A percentile compares a stretch with the other conserved stretches of the same genome.
Conservation (phyloP, 768 basidiomycete genomes). For the Amanita exitialis region DNA sequence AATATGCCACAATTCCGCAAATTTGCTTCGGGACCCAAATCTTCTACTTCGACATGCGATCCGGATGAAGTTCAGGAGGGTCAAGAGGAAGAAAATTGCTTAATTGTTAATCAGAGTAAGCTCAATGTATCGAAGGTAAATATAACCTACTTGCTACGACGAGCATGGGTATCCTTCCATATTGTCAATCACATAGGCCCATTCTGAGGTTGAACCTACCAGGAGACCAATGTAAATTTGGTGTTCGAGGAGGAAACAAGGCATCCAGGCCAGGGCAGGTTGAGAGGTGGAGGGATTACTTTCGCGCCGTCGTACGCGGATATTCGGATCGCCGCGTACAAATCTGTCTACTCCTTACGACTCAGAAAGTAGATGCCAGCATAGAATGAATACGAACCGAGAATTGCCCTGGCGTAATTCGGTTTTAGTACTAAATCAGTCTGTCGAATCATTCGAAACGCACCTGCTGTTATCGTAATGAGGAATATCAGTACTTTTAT, state of each 20-base stretch:
- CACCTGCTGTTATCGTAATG: not conserved
- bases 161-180: not conserved
- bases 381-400: not conserved
- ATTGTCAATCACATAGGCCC: not conserved
- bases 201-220: not conserved
- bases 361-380: not conserved
- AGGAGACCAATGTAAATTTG: not conserved
- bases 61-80: not conserved
- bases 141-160: not conserved
- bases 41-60: not conserved
- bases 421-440: not conserved
- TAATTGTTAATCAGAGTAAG: not conserved
- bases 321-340: not conserved
- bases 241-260: not conserved
- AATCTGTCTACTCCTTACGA: not conserved
- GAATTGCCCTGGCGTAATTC: not conserved
- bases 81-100: constrained; percentile 2
- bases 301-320: not conserved
- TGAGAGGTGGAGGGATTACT: not conserved
- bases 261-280: constrained; percentile 2
- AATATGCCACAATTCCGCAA: not conserved
- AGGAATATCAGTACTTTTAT: not conserved
- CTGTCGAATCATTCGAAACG: not conserved
- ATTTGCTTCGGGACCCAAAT: not conserved
- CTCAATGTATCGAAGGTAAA: not conserved